Percentiles rank a stretch among this genome's conserved stretches.
These are phyloP conservation scores for Prorocentrum cordatum DNA, from an alignment of 169 alveolate species.

Conservation along the genomic window DNA sequence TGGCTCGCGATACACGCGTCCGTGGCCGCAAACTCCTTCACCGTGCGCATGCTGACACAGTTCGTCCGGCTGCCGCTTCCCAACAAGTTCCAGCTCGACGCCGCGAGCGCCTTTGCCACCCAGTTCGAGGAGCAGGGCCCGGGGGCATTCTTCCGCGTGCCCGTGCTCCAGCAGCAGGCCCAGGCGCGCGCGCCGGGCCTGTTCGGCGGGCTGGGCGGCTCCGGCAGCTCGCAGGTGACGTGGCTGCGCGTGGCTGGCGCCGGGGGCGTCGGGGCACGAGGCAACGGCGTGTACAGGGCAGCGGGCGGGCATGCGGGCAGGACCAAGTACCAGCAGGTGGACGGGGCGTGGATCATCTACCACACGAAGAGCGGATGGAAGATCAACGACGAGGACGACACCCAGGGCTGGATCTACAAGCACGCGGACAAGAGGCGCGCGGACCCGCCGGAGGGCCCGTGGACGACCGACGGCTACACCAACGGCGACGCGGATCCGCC, in stretches of 20 bases:
- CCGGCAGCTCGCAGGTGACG: no score
- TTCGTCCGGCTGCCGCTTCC: not conserved
- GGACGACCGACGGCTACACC: not conserved
- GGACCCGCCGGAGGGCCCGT: not conserved
- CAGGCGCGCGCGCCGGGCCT: not conserved
- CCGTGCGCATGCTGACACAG: not conserved
- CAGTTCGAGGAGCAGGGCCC: not conserved
- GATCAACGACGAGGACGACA: no score
- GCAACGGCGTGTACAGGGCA: no score
- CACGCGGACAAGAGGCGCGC: no score
- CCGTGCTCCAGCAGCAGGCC: not conserved
- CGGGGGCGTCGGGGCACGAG: no score
- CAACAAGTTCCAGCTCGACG: not conserved
- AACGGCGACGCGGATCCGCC: not conserved
- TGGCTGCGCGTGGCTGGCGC: no score
- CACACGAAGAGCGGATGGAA: no score
- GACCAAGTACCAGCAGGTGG: no score
- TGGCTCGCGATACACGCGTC: conserved; percentile 1
- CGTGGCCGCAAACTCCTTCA: not conserved
- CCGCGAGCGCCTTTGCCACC: not conserved
- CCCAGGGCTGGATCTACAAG: no score
- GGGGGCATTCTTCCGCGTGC: not conserved
- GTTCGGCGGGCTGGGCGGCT: not conserved
- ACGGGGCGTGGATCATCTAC: no score
- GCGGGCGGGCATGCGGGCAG: no score